Base-by-base conservation (phyloP, 1,139 yeast species). In the Geotrichum klebahnii region DNA sequence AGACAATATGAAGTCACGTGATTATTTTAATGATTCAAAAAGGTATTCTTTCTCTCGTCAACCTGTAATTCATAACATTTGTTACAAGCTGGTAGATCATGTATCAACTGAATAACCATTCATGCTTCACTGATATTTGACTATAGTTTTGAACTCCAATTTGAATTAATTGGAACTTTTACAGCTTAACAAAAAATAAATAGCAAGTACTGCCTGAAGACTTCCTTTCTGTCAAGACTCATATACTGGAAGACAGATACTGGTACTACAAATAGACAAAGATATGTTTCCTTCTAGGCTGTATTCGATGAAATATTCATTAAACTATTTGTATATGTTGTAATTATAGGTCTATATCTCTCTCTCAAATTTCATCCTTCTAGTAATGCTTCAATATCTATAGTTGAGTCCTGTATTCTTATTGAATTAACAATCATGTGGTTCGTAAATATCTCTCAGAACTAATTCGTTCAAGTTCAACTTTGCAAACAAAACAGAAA, bases 161-260 rank as follows among this genome's bases (percentile, higher is more conserved):
- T 26, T 26, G 5, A 26, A 26, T 26, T 26, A 26, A 26, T 10
- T 26, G 10, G 29, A 26, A 10, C 9, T 26, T 26, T 5, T 26
- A 6, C 29, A 26, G 29, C 29, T n/a, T 26, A 6, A 14, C 24
- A 28, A n/a, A 12, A 40, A 26, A 40, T 29, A 8, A 29, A 40
- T 2, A 10, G 9, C 29, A 5, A 29, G 44, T 40, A 17, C 44
- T 40, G 31, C 44, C 35, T 40, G 44, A 40, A 40, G 44, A 40
- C 44, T 40, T 40, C 44, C 44, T 40, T 40, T 37, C 16, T 31
- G 34, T 29, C 35, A 29, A 40, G 44, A 12, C 14, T 23, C 14
- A 14, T 40, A 17, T 19, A 24, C 36, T 40, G 44, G 44, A 40
- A 40, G 44, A 40, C 44, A 40, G 44, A 40, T 40, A 40, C 44